Base-by-base conservation (phyloP, 495 filamentous ascomycete genomes). In the Ramalina peruviana region DNA sequence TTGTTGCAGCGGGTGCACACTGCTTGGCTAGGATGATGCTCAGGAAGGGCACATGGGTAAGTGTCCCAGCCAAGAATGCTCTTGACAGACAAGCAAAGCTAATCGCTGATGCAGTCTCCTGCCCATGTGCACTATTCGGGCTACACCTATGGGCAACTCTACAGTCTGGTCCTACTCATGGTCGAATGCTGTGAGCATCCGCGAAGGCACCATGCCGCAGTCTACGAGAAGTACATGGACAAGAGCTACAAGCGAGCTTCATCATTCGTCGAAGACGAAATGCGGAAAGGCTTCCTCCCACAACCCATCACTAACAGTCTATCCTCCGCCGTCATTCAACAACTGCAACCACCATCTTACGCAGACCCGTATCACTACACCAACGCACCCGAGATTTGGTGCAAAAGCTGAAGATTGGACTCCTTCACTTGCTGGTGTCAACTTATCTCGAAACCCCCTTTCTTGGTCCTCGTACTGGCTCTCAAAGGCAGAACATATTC, bases 171-270 rank as follows among this genome's bases (percentile, higher is more conserved):
- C 43, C 65, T 72, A 5, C 78, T 80, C 63, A 81, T 97, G 47
- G 63, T 86, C 30, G 88, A 94, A 54, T 95, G 90, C 68, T 94
- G 88, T 62, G 81, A 85, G 54, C 77, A 82, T 54, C 83, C 85
- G 6, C 72, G 68, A 54, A 82, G 78, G 57, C 92, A 98, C 58
- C 92, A 97, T 63, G 57, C 65, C 5, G 85, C 88, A 19, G 81
- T 98, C 52, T 97, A 75, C 57, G 86, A 96, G 17, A 98, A 98
- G 66, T 98, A 94, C 65, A 71, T 77, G 6, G 82, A 87, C 60
- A 82, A 76, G 48, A 79, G 83, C 30, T 96, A 82, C 70, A 89
- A 88, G 70, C 71, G 79, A 23, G 83, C 84, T 3, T 83, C 89
- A n/a, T 58, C 76, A 16, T 94, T 80, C 54, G 89, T 92, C 26